These are phyloP conservation scores for Chytriomyces hyalinus DNA, from an alignment of 192 early-diverging fungal species.

Conservation along the genomic window DNA sequence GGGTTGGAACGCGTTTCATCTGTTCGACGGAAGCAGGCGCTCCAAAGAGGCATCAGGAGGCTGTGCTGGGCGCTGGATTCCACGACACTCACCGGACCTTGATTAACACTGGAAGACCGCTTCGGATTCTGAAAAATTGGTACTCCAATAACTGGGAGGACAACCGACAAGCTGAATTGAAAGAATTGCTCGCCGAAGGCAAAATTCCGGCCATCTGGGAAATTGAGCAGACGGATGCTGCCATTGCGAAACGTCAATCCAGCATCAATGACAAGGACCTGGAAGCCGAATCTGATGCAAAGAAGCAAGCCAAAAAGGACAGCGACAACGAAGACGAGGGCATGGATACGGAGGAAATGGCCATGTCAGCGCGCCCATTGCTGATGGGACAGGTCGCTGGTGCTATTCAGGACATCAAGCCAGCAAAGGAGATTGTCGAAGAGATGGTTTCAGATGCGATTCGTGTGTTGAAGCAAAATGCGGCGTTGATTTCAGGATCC, in stretches of 20 bases:
- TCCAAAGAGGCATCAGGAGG: constrained; percentile 49
- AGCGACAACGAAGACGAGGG: constrained; percentile 16
- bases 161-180: constrained; percentile 43
- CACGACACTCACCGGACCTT: constrained; percentile 52
- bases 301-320: constrained; percentile 1
- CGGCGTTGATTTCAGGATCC: not conserved
- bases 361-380: constrained; percentile 31
- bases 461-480: constrained; percentile 27
- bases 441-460: constrained; percentile 50
- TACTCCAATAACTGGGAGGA: constrained; percentile 46
- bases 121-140: constrained; percentile 45
- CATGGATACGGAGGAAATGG: constrained; percentile 26
- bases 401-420: constrained; percentile 43
- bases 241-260: constrained; percentile 15
- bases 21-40: constrained; percentile 53
- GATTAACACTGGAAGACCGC: constrained; percentile 50
- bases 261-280: not conserved
- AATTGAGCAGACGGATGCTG: constrained; percentile 22
- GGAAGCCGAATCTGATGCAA: not conserved
- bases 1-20: constrained; percentile 57
- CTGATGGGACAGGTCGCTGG: constrained; percentile 58
- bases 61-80: constrained; percentile 45
- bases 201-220: constrained; percentile 43
- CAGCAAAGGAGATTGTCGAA: constrained; percentile 58
- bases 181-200: constrained; percentile 35